Percentiles rank a stretch among this genome's conserved stretches.
Evolutionary conservation across 1,139 yeast species (phyloP).

Genomic region (Sugiyamaella pinicola): DNA sequence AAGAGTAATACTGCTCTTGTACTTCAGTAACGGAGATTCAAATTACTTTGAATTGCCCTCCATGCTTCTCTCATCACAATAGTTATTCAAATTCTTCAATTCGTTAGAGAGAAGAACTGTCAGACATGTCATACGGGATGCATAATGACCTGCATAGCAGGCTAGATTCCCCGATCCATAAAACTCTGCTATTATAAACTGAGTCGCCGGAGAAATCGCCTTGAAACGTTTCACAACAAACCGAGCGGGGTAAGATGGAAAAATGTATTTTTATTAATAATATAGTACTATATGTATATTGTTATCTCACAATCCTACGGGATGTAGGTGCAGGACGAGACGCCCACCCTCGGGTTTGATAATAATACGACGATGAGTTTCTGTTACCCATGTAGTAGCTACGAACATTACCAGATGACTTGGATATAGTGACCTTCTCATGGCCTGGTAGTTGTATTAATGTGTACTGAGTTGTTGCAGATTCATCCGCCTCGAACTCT

Average conservation of each 20-base stretch:
- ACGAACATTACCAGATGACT: constrained; percentile 2
- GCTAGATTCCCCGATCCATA: too few species aligned
- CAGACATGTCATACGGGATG: too few species aligned
- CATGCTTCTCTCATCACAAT: too few species aligned
- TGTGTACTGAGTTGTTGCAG: constrained; percentile 16
- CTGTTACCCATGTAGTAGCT: constrained; percentile 7
- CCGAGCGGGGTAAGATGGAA: not conserved
- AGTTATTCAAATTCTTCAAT: too few species aligned
- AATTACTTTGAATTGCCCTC: too few species aligned
- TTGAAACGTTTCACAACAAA: not conserved
- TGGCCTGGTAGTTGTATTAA: constrained; percentile 19
- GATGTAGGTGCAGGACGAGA: constrained; percentile 5
- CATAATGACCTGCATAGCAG: too few species aligned
- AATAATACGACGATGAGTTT: constrained; percentile 1
- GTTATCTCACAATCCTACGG: constrained; percentile 12
- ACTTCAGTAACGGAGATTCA: too few species aligned
- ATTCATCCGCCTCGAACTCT: constrained; percentile 25
- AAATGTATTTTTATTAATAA: constrained; percentile 3
- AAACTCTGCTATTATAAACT: too few species aligned
- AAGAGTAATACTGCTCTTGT: too few species aligned
- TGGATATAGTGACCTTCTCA: constrained; percentile 19
- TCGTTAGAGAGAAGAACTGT: too few species aligned
- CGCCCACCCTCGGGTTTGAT: constrained; percentile 1
- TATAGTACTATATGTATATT: constrained; percentile 1
- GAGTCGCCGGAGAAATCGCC: not conserved